Evolutionary conservation across 106 monocot genomes (phyloP), one percentile per base, ranked within the genome.

Genomic region (Allium sativum): DNA sequence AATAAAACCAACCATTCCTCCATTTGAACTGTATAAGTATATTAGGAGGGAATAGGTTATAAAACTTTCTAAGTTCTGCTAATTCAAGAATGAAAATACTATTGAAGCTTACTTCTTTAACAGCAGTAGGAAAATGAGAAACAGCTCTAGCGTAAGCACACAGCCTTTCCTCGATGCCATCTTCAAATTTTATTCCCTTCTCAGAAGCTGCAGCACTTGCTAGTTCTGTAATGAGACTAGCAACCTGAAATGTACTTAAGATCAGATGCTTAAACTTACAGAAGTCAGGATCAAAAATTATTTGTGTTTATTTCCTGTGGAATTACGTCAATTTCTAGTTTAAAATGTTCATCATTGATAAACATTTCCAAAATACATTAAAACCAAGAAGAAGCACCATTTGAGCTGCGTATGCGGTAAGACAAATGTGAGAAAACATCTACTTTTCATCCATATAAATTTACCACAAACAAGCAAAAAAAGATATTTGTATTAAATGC

Each of bases 1-100:
- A 90, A 55, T 87, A 96, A 55, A 96, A 96, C 84, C 87, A 96
- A 18, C 90, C 90, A 72, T 96, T 96, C 73, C 95, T 90, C 95
- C 95, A 91, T 74, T 96, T 90, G 77, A 96, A 96, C 95, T 95
- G 81, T 15, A 14, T 1, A 8, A 6, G 17, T 57, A 18, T 12
- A 55, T 9, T 17, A 12, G 20, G 48, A 11, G 5, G 16, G 9
- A 8, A 44, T 8, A 21, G 7, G 21, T 20, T 4, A 8, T 18
- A 21, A 16, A 21, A 0, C 45, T 10, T 44, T 14, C 17, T 21
- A 45, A 17, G 45, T 45, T 61, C 0, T 46, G 47, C 15, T 6
- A n/a, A 8, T 15, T 8, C 19, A 8, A 16, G 12, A 15, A 47
- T 13, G 16, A 8, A 16, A 0, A 47, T 8, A 44, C 6, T 62